Evolutionary conservation across 2,329 filamentous ascomycete species (phyloP), one percentile per base, ranked within the genome.

Genomic region (Trichoderma aggressivum): DNA sequence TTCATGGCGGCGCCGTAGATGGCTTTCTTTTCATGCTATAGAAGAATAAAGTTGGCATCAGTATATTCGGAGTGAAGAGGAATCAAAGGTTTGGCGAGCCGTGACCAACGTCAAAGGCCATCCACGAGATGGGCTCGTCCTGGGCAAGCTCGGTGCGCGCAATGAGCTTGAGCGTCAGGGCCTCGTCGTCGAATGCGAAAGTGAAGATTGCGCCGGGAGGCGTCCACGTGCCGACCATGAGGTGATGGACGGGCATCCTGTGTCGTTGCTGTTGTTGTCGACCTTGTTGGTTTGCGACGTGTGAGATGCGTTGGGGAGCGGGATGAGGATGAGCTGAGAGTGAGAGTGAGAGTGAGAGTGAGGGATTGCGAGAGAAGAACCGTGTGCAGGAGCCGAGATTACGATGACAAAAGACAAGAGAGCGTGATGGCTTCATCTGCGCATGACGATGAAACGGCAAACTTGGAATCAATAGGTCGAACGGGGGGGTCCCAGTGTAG

Each of bases 161-260:
- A 78, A 97, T 83, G 77, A 96, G 82, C 75, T 91, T 87, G 72
- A 97, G 82, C 7, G 90, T 91, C 74, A 94, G 84, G 50, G 88
- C 89, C 81, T 94, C 92, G 75, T 95, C 93, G 82, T 97, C 92
- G 79, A 97, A 97, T 72, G 91, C 89, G 72, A 97, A 91, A 0
- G 93, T 97, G 82, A 96, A 96, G 78, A 97, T 96, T 80, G 93
- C 92, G 60, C 93, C 94, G 70, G 94, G 94, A 71, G 92, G 92
- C 73, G 93, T 95, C 93, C 94, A 97, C 70, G 94, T 97, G 74
- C 94, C 94, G 78, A 95, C 90, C 92, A 97, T 96, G 79, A 97
- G 86, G 84, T 97, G 93, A 81, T 97, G 94, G 79, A 89, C 75
- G 62, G 92, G 90, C 91, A 95, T 95, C 58, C 24, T 56, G 24